Base-by-base conservation (phyloP, 257 asterid species). In the Jasminum sambac region DNA sequence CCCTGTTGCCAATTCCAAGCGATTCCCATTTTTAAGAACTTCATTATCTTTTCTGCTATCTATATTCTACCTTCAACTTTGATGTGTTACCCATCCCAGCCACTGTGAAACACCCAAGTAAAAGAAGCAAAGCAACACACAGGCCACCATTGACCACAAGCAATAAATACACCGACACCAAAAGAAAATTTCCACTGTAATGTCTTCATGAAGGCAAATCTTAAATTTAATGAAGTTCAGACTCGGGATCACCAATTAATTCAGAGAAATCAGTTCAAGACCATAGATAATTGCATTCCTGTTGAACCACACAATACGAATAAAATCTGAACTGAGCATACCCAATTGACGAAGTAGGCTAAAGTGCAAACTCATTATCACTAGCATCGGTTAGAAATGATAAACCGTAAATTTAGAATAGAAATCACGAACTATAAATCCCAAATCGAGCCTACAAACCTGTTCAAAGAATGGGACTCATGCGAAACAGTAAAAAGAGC, bases 321-420 rank as follows among this genome's bases (percentile, higher is more conserved):
- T 4, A 16, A 64, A 46, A 36, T 19, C 11, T 37, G 26, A 41
- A 44, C 36, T 21, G 38, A 66, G 72, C 26, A 44, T 11, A 59
- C 77, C 75, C 68, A 74, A 44, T 34, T 55, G 58, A 64, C 23
- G 48, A 64, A 64, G 14, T 44, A 68, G 70, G 70, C 67, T 61
- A 63, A 65, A 34, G 74, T 55, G 21, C 43, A 64, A 58, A 62
- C 65, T 75, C 83, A 78, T 41, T 48, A 68, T 40, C 50, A 71
- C 4, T 30, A 30, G 36, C 36, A 1, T 30, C 4, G 1, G 36
- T 30, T 30, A 30, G 36, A 30, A 30, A 30, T 30, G 36, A 30
- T 30, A 30, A 30, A 4, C 4, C 36, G 2, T 30, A 30, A 30
- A 30, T 30, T 30, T 4, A 30, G 4, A 30, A 30, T 30, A 1